Evolutionary conservation across 148 eudicot species (phyloP).

Genomic region (Rhododendron kiyosumense): DNA sequence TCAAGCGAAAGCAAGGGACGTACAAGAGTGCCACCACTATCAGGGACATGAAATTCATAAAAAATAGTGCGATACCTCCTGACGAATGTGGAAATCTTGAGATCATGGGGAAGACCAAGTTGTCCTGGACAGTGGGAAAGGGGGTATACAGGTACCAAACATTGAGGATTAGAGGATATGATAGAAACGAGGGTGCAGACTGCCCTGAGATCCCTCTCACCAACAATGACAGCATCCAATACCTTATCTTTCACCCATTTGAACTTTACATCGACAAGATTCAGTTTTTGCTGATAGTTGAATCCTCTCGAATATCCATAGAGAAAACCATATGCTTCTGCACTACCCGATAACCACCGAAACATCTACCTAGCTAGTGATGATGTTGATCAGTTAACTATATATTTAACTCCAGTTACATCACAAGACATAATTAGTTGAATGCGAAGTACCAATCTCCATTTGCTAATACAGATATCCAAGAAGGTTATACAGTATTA

Average conservation of each 20-base stretch:
- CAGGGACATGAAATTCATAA: constrained; percentile 49
- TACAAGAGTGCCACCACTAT: too few species aligned
- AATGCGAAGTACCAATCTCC: background rate
- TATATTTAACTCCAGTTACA: background rate
- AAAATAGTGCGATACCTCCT: constrained; percentile 80
- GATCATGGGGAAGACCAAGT: constrained; percentile 57
- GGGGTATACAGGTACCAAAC: constrained; percentile 52
- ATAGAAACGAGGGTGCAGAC: constrained; percentile 51
- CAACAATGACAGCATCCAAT: constrained; percentile 61
- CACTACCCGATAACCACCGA: constrained; percentile 22
- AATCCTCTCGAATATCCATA: constrained; percentile 22
- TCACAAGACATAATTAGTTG: background rate
- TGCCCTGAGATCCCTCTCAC: constrained; percentile 58
- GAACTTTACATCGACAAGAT: constrained; percentile 69
- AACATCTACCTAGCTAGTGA: constrained; percentile 23
- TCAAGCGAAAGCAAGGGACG: too few species aligned
- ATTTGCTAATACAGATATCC: background rate
- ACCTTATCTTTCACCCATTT: constrained; percentile 80
- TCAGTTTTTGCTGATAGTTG: constrained; percentile 40
- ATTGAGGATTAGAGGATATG: constrained; percentile 39
- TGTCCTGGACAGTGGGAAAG: constrained; percentile 53
- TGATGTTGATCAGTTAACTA: background rate
- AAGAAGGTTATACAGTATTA: background rate
- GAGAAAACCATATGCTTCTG: constrained; percentile 5
- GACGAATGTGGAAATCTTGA: constrained; percentile 58